These are phyloP conservation scores for Hyaloscypha variabilis DNA, from an alignment of 495 filamentous ascomycete species.

Conservation along the genomic window DNA sequence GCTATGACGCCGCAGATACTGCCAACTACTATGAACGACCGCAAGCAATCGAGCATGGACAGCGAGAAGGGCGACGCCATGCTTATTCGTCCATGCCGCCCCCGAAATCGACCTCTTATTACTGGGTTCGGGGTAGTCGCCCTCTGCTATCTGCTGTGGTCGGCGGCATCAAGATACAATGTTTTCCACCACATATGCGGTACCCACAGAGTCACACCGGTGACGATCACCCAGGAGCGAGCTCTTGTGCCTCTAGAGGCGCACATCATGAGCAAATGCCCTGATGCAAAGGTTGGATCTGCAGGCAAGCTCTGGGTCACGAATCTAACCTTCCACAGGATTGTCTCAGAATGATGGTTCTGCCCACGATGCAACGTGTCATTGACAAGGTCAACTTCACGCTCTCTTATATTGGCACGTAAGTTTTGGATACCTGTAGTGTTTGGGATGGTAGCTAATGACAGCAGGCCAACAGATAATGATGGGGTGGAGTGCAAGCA, in stretches of 20 bases:
- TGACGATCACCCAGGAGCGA: neutral
- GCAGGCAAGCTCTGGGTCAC: neutral
- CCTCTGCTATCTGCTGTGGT: slow-evolving; percentile 25
- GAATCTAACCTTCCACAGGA: slow-evolving; percentile 39
- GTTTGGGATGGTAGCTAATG: neutral
- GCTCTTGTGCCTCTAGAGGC: slow-evolving; percentile 75
- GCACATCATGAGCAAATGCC: slow-evolving; percentile 95
- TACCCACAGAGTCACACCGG: neutral
- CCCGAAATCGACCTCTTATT: slow-evolving; percentile 20
- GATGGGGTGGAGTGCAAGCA: slow-evolving; percentile 83
- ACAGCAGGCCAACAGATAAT: slow-evolving; percentile 50
- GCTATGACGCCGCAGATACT: slow-evolving; percentile 18
- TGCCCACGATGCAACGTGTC: slow-evolving; percentile 84
- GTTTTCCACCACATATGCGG: slow-evolving; percentile 7
- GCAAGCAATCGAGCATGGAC: slow-evolving; percentile 12
- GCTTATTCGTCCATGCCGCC: slow-evolving; percentile 7
- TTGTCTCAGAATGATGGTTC: slow-evolving; percentile 78
- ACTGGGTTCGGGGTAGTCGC: slow-evolving; percentile 23
- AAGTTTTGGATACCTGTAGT: slow-evolving; percentile 25
- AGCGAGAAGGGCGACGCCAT: slow-evolving; percentile 18
- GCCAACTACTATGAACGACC: slow-evolving; percentile 12
- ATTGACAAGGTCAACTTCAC: slow-evolving; percentile 86
- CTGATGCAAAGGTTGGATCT: slow-evolving; percentile 63
- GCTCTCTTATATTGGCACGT: slow-evolving; percentile 88
- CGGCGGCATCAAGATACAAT: neutral